phyloP scores from a whole-genome alignment of 2,329 filamentous ascomycete genomes.

The Epichloe glyceriae region DNA sequence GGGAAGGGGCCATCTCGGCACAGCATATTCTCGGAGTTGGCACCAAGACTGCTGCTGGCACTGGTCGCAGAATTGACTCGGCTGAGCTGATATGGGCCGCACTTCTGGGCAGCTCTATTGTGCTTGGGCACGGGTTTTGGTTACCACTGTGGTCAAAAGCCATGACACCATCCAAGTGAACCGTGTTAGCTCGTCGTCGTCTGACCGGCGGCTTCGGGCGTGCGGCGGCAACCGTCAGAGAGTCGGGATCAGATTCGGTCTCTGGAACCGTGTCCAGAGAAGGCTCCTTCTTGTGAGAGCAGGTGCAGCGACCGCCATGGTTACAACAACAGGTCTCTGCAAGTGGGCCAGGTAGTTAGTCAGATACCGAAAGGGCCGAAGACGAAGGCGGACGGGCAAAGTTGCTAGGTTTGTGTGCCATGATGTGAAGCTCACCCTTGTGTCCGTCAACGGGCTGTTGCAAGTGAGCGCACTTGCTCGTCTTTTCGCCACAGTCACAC shows the following conservation, averaged over 20 bases:
- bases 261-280: slow-evolving; percentile 50
- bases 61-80: slow-evolving; percentile 46
- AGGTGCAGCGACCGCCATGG: slow-evolving; percentile 54
- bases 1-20: slow-evolving; percentile 24
- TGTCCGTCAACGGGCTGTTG: slow-evolving; percentile 44
- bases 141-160: slow-evolving; percentile 52
- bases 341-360: slow-evolving; percentile 7
- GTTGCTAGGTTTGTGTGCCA: neutral
- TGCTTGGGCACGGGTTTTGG: slow-evolving; percentile 50
- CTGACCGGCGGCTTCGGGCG: slow-evolving; percentile 31
- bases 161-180: slow-evolving; percentile 46
- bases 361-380: slow-evolving; percentile 5
- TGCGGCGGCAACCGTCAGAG: slow-evolving; percentile 15
- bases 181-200: slow-evolving; percentile 47
- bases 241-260: slow-evolving; percentile 43
- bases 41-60: slow-evolving; percentile 35
- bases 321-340: slow-evolving; percentile 58
- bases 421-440: slow-evolving; percentile 34
- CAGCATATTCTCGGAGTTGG: slow-evolving; percentile 28
- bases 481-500: slow-evolving; percentile 94
- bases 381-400: slow-evolving; percentile 1
- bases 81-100: slow-evolving; percentile 47
- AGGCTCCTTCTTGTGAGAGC: slow-evolving; percentile 49
- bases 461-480: slow-evolving; percentile 53
- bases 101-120: slow-evolving; percentile 47